phyloP scores from a whole-genome alignment of 2,329 filamentous ascomycete species.

The Claviceps sp. region DNA sequence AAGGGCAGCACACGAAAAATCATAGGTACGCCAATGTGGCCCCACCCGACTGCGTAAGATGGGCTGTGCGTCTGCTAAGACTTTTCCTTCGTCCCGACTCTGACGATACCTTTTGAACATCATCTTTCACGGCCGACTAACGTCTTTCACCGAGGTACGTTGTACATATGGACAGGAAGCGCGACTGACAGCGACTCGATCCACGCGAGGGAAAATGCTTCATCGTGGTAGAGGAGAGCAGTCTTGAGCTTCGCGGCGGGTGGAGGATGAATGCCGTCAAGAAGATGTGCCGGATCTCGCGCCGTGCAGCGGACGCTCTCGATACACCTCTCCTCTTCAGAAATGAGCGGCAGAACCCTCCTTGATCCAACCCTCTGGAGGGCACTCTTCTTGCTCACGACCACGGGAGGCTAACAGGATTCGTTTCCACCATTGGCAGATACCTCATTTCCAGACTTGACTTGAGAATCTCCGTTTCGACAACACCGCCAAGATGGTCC shows the following conservation, averaged over 20 bases:
- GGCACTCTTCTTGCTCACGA: conserved; percentile 58
- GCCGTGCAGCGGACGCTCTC: conserved; percentile 9
- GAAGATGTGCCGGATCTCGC: not conserved
- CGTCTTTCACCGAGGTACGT: conserved; percentile 30
- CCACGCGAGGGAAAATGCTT: conserved; percentile 26
- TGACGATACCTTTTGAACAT: not conserved
- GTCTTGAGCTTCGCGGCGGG: conserved; percentile 29
- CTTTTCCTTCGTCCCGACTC: not conserved
- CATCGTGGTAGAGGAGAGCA: conserved; percentile 47
- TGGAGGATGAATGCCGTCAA: conserved; percentile 8
- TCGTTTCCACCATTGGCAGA: conserved; percentile 30
- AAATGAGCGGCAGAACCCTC: conserved; percentile 61
- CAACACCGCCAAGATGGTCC: conserved; percentile 81
- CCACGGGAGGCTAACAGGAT: conserved; percentile 48
- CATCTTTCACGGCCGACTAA: conserved; percentile 2
- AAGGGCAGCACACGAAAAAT: conserved; percentile 21
- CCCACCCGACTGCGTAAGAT: conserved; percentile 4
- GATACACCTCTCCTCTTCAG: conserved; percentile 53
- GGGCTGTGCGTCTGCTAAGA: conserved; percentile 1
- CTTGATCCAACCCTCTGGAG: conserved; percentile 32
- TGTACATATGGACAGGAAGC: conserved; percentile 6
- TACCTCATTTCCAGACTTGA: conserved; percentile 52
- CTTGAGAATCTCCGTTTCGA: conserved; percentile 62
- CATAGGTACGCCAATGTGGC: conserved; percentile 2
- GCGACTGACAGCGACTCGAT: conserved; percentile 17